Evolutionary conservation across 352 stramenopile genomes (phyloP).

Genomic region (Albugo candida): DNA sequence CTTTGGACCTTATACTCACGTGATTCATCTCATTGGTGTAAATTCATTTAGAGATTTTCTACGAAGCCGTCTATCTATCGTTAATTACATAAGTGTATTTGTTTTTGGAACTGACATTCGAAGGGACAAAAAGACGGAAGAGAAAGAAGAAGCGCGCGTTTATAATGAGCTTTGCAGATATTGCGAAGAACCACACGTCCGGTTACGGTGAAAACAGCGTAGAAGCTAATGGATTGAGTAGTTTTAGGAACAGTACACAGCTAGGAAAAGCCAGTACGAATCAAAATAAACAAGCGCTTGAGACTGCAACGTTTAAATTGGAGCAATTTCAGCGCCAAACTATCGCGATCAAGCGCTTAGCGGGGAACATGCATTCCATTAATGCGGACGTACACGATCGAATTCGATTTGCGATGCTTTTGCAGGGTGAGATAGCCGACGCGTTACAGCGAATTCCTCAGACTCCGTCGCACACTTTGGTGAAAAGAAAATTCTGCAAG

Average conservation of each 20-base stretch:
- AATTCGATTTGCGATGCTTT: constrained; percentile 63
- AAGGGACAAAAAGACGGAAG: no score
- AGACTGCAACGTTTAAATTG: constrained; percentile 50
- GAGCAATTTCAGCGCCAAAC: constrained; percentile 74
- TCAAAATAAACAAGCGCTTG: constrained; percentile 26
- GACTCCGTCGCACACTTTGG: constrained; percentile 34
- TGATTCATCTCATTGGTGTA: no score
- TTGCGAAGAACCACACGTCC: no score
- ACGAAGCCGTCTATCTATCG: no score
- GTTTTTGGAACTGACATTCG: no score
- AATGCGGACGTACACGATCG: constrained; percentile 69
- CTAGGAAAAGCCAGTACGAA: not conserved
- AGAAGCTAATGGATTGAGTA: no score
- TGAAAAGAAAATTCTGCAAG: constrained; percentile 66
- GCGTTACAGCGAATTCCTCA: constrained; percentile 30
- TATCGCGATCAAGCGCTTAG: constrained; percentile 47
- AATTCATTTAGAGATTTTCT: no score
- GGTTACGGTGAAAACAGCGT: no score
- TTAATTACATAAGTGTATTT: no score
- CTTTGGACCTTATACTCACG: no score
- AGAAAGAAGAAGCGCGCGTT: no score
- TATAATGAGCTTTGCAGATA: no score
- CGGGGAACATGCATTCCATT: constrained; percentile 5
- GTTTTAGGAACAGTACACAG: not conserved
- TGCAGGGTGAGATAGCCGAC: constrained; percentile 68